phyloP scores from a whole-genome alignment of 805 yeast species.

The Cyberlindnera xylosilytica region DNA sequence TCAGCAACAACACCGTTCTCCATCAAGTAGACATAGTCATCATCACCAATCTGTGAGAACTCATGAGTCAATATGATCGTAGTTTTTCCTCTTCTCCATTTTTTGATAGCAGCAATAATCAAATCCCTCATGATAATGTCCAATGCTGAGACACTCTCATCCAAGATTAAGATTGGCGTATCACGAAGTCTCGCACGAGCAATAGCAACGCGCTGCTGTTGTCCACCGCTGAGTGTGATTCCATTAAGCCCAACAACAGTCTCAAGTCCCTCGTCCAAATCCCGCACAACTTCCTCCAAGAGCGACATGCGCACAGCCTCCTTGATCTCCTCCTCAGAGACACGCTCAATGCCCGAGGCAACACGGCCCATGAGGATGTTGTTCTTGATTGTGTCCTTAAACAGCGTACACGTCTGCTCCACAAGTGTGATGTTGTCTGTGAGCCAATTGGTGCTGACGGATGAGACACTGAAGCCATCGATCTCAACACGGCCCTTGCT shows the following conservation, averaged over 20 bases:
- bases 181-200: slow-evolving; percentile 80
- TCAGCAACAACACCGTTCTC: slow-evolving; percentile 55
- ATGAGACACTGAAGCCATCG: slow-evolving; percentile 47
- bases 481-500: slow-evolving; percentile 54
- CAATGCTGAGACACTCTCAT: slow-evolving; percentile 83
- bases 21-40: slow-evolving; percentile 60
- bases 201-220: slow-evolving; percentile 75
- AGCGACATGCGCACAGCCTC: slow-evolving; percentile 53
- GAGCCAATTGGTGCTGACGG: slow-evolving; percentile 49
- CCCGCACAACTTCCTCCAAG: slow-evolving; percentile 45
- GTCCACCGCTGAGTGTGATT: slow-evolving; percentile 80
- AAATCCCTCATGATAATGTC: slow-evolving; percentile 49
- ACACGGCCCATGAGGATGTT: slow-evolving; percentile 57
- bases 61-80: slow-evolving; percentile 86
- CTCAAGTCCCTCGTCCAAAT: slow-evolving; percentile 53
- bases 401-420: slow-evolving; percentile 66
- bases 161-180: slow-evolving; percentile 73
- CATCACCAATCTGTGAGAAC: slow-evolving; percentile 46
- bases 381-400: slow-evolving; percentile 57
- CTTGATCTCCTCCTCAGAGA: slow-evolving; percentile 28
- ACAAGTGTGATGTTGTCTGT: slow-evolving; percentile 64
- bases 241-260: slow-evolving; percentile 47
- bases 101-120: slow-evolving; percentile 48
- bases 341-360: slow-evolving; percentile 20
- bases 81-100: slow-evolving; percentile 65